Conservation (phyloP, 441 rosid species). For the Raphanus hybrid region DNA sequence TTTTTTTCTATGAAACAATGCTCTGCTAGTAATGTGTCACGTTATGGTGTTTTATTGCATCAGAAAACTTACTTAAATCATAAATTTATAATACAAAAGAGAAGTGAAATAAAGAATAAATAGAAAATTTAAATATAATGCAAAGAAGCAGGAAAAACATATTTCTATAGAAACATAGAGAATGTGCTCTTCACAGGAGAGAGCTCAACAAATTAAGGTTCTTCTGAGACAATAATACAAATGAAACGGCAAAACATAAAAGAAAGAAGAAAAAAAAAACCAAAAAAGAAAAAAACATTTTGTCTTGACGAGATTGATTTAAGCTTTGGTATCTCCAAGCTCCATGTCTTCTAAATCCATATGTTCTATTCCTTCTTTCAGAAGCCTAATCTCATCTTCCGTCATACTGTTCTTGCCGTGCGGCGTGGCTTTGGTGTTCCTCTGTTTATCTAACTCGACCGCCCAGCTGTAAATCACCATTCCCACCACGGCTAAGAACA, state of each 20-base stretch:
- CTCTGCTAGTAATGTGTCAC: not conserved
- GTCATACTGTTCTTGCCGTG: slow-evolving; percentile 65
- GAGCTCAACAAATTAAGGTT: slow-evolving; percentile 1
- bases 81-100: not conserved
- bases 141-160: not conserved
- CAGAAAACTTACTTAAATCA: not conserved
- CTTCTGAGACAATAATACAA: not conserved
- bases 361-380: slow-evolving; percentile 75
- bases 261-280: not conserved
- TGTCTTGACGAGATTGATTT: slow-evolving; percentile 19
- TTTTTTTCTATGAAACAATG: slow-evolving; percentile 12
- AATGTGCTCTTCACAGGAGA: not conserved
- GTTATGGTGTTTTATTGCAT: not conserved
- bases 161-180: not conserved
- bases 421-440: slow-evolving; percentile 47
- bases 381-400: slow-evolving; percentile 82
- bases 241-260: not conserved
- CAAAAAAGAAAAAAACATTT: not conserved
- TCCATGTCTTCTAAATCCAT: slow-evolving; percentile 67
- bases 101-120: not conserved
- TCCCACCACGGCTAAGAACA: slow-evolving; percentile 74
- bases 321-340: slow-evolving; percentile 68
- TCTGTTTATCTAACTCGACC: slow-evolving; percentile 64
- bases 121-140: not conserved
- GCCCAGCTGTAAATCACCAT: slow-evolving; percentile 95